Conservation (phyloP, 768 basidiomycete genomes). For the Russula sp. region DNA sequence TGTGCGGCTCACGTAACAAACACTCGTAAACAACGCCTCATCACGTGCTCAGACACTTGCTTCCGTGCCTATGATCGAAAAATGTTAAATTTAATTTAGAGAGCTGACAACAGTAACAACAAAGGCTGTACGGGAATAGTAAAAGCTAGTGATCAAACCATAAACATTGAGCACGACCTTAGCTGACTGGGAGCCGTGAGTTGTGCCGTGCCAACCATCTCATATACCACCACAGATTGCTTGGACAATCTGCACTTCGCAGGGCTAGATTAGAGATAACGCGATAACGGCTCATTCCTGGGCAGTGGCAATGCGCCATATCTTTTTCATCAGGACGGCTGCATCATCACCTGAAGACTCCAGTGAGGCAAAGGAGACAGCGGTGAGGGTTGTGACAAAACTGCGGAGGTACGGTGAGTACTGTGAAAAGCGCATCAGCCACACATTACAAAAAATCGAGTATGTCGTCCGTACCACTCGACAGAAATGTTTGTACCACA, state of each 20-base stretch:
- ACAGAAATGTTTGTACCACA: slow-evolving; percentile 88
- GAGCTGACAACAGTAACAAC: neutral
- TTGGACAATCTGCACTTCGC: neutral
- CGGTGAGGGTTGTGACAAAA: slow-evolving; percentile 61
- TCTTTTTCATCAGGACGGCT: slow-evolving; percentile 51
- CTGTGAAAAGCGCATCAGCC: slow-evolving; percentile 31
- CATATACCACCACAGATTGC: neutral
- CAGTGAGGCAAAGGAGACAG: slow-evolving; percentile 61
- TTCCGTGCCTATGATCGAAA: no score
- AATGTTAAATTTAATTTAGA: no score
- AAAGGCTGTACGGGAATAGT: neutral
- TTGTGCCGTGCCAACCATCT: neutral
- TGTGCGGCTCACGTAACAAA: slow-evolving; percentile 4
- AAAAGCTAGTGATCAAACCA: neutral
- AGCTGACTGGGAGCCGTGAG: neutral
- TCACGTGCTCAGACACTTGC: neutral
- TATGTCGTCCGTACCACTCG: slow-evolving; percentile 48
- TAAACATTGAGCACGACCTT: neutral
- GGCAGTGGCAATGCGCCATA: slow-evolving; percentile 66
- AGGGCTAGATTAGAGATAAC: neutral
- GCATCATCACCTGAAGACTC: slow-evolving; percentile 51
- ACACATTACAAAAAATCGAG: neutral
- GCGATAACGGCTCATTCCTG: slow-evolving; percentile 31
- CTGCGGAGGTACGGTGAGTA: slow-evolving; percentile 75
- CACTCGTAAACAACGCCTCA: slow-evolving; percentile 14